Base-by-base conservation (phyloP, 2,329 filamentous ascomycete genomes). In the Tolypocladium inflatum region DNA sequence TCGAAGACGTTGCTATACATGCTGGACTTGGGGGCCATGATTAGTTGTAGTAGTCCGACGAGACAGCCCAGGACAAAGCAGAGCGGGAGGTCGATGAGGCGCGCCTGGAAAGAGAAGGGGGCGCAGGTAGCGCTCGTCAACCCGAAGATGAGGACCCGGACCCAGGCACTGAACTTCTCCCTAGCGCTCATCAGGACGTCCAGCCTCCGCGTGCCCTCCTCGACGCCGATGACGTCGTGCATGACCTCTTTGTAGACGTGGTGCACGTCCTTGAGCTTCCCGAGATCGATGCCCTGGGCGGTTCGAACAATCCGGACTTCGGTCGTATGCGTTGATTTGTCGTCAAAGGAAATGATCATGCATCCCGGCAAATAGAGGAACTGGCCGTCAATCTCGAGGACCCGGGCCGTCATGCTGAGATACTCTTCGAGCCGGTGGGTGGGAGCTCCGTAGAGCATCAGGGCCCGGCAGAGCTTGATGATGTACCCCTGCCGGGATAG, bases 261-360 rank as follows among this genome's bases (percentile, higher is more conserved):
- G 61, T 86, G 83, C 2, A 81, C 77, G 58, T 86, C 83, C 60
- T 82, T 77, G 21, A 87, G 75, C 66, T 83, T 85, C 33, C 82
- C 83, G 1, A 87, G 74, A 65, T 86, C 81, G 41, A 86, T 76
- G 4, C 81, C 82, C 63, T 85, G 82, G 1, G 69, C 69, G 0
- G 78, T 77, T 15, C 84, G 78, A 6, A 88, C 84, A 35, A 88
- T 81, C 62, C 85, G 82, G 59, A 88, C 83, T 64, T 87, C 84
- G 19, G 83, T 85, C 1, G 85, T 88, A 62, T 87, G 85, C 0
- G 84, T 85, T 0, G 79, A 74, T 55, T 69, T 73, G 64, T 92
- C 89, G 67, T 89, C 91, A 66, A 96, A 96, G 0, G 90, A 93
- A 64, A 96, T 86, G 59, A 96, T 88, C 91, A 96, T 96, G 66